Evolutionary conservation across 2,329 filamentous ascomycete species (phyloP).

Genomic region (Geosmithia morbida): DNA sequence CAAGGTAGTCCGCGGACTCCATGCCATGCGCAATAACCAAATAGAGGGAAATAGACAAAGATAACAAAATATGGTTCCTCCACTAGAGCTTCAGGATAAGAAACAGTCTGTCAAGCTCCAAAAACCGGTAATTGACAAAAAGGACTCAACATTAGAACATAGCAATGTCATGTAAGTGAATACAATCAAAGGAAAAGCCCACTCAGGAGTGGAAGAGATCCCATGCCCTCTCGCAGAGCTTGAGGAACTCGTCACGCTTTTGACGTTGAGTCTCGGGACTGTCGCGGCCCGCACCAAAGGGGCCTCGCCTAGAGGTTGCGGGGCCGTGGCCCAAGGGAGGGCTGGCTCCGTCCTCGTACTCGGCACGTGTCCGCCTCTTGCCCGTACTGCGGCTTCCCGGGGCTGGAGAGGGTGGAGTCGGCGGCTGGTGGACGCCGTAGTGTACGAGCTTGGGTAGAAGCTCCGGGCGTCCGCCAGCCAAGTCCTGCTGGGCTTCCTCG

Average conservation of each 20-base stretch:
- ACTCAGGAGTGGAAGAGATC: slow-evolving; percentile 82
- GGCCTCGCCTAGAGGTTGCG: slow-evolving; percentile 43
- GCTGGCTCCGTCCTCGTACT: slow-evolving; percentile 87
- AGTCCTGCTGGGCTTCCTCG: slow-evolving; percentile 82
- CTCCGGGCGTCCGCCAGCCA: slow-evolving; percentile 85
- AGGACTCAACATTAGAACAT: neutral
- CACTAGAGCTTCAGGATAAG: no score
- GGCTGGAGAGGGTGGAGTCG: slow-evolving; percentile 74
- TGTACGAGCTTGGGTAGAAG: slow-evolving; percentile 87
- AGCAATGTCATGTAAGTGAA: neutral
- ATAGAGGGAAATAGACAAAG: neutral
- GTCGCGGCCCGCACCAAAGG: slow-evolving; percentile 70
- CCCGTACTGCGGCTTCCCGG: slow-evolving; percentile 43
- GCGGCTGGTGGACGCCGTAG: slow-evolving; percentile 87
- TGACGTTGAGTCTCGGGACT: slow-evolving; percentile 68
- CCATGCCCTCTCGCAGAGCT: slow-evolving; percentile 80
- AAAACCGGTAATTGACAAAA: neutral
- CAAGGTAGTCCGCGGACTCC: neutral
- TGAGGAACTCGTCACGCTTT: slow-evolving; percentile 89
- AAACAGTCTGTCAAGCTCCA: no score
- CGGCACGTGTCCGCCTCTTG: slow-evolving; percentile 67
- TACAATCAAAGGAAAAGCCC: neutral
- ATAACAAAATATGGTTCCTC: neutral
- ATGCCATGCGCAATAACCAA: neutral
- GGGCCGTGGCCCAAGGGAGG: slow-evolving; percentile 71